phyloP scores from a whole-genome alignment of 345 rosid species.

The Bruguiera gymnorhiza region DNA sequence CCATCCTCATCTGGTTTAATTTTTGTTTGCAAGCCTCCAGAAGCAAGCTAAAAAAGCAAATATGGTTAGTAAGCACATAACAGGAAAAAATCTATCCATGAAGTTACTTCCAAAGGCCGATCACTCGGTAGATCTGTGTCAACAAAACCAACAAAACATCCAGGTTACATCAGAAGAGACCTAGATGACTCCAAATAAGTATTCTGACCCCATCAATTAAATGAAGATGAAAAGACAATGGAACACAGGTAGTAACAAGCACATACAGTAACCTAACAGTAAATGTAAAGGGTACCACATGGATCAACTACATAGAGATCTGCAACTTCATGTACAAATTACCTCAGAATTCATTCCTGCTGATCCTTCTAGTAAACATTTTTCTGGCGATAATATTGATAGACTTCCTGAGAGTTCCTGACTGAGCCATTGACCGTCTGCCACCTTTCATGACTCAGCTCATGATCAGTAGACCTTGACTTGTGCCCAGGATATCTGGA shows the following conservation, averaged over 20 bases:
- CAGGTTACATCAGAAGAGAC: slow-evolving; percentile 23
- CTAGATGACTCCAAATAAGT: slow-evolving; percentile 6
- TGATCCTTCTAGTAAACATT: slow-evolving; percentile 21
- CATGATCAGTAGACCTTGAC: slow-evolving; percentile 12
- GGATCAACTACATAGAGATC: slow-evolving; percentile 19
- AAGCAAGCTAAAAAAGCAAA: slow-evolving; percentile 28
- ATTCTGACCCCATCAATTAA: slow-evolving; percentile 12
- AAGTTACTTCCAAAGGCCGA: slow-evolving; percentile 31
- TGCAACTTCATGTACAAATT: slow-evolving; percentile 34
- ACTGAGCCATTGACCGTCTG: slow-evolving; percentile 33
- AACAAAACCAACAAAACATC: slow-evolving; percentile 32
- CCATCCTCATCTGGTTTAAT: slow-evolving; percentile 26
- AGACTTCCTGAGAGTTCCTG: slow-evolving; percentile 21
- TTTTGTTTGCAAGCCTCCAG: slow-evolving; percentile 26
- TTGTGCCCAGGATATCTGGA: slow-evolving; percentile 20
- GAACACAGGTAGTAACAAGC: slow-evolving; percentile 11
- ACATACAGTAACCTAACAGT: slow-evolving; percentile 24
- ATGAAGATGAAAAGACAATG: slow-evolving; percentile 8
- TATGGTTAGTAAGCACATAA: slow-evolving; percentile 28
- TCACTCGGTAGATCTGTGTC: slow-evolving; percentile 39
- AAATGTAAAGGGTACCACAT: slow-evolving; percentile 22
- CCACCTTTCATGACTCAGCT: slow-evolving; percentile 37
- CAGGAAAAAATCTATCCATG: slow-evolving; percentile 15
- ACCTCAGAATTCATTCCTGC: slow-evolving; percentile 32
- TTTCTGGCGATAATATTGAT: slow-evolving; percentile 20